Conservation (phyloP, 75 land plant species). For the Gnetum montanum region DNA sequence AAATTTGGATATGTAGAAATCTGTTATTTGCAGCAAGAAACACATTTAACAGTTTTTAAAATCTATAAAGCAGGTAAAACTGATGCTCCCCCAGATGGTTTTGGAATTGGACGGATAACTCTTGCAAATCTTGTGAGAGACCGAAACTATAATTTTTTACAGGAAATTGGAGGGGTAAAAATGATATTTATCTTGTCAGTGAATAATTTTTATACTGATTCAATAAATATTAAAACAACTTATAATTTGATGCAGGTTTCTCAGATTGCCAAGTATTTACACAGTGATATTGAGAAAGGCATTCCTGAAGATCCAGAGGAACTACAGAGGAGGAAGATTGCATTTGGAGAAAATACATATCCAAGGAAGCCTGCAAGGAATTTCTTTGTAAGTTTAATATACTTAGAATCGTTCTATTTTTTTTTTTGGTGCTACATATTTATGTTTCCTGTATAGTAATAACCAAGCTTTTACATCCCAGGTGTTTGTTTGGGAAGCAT, state of each 20-base stretch:
- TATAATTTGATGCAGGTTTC: no score
- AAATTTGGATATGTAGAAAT: no score
- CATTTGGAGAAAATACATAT: constrained; percentile 74
- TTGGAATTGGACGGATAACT: constrained; percentile 33
- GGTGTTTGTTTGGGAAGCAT: constrained; percentile 88
- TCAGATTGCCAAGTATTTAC: neutral
- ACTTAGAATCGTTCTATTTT: no score
- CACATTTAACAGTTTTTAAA: no score
- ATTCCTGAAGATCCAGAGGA: constrained; percentile 48
- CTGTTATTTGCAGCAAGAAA: no score
- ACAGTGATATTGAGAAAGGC: constrained; percentile 55
- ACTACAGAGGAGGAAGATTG: constrained; percentile 26
- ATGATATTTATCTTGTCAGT: neutral
- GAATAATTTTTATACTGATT: no score
- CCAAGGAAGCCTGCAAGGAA: constrained; percentile 54
- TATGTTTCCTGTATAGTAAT: neutral
- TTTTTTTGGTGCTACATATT: neutral
- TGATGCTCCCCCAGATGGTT: constrained; percentile 37
- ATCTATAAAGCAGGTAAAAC: neutral
- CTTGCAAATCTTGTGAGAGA: constrained; percentile 54
- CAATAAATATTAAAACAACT: no score
- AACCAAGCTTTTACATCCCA: constrained; percentile 4
- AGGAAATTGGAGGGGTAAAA: constrained; percentile 60
- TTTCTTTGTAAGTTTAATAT: constrained; percentile 37
- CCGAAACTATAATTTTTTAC: constrained; percentile 27